Base-by-base conservation (phyloP, 345 rosid species). In the Psidium friedrichsthalianum region DNA sequence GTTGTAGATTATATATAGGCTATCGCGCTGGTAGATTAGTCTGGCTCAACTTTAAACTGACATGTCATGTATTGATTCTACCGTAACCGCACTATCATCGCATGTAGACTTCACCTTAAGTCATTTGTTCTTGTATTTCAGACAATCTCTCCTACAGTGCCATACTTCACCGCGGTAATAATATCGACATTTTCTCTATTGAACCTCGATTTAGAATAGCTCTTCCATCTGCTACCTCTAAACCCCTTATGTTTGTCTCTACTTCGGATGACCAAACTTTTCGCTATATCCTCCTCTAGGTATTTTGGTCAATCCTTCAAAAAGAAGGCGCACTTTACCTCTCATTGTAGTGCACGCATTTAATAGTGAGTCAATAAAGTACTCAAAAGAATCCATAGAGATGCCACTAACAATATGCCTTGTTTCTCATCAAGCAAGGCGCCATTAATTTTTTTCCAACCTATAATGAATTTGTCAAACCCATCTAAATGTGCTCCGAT, bases 1-100 rank as follows among this genome's bases (percentile, higher is more conserved):
- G 18, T 52, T 22, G 22, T 54, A 1, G 21, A 61, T 61, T 61
- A 59, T 32, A 14, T 59, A 27, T 27, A 61, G 74, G 42, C 42
- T 64, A 64, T 40, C 0, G 40, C 5, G 76, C 22, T 0, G 0
- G 5, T 61, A 15, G 11, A 61, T 61, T 61, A 61, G 74, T 61
- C 42, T 29, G 3, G 11, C 4, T 21, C 74, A 61, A 61, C 11
- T 61, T 29, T 29, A 61, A 16, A 32, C 0, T 0, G 40, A 0
- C 44, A 32, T 1, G 78, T 32, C 44, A 16, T 0, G 6, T 64
- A 32, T 64, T 10, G 20, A 16, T 64, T 64, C 21, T 32, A 21
- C 0, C 0, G 44, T 64, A 32, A 64, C 24, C 8, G 0, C 44
- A 64, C 24, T 64, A 16, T 64, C 1, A 18, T 4, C 12, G 5